A percentile compares a stretch with the other conserved stretches of the same genome.
phyloP scores from a whole-genome alignment of 805 yeast species.

The Saccharomycopsis malanga region DNA sequence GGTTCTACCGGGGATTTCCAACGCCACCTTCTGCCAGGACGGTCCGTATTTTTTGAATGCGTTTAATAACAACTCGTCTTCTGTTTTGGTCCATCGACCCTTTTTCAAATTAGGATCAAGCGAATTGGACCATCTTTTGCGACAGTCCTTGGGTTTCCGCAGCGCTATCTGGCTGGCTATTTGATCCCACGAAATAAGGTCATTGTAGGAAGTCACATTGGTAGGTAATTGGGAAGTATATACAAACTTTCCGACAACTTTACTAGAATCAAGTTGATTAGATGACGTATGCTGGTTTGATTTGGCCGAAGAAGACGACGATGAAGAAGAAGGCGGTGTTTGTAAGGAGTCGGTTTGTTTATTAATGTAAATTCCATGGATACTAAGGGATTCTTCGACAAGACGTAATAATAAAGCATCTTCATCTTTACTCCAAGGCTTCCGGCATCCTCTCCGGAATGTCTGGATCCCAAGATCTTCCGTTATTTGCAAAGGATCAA shows the following conservation, averaged over 20 bases:
- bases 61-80: constrained; percentile 57
- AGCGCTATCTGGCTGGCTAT: constrained; percentile 41
- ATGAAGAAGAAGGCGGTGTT: background rate
- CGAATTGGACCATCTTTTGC: constrained; percentile 82
- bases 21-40: constrained; percentile 78
- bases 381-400: constrained; percentile 33
- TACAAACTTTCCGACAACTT: background rate
- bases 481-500: constrained; percentile 45
- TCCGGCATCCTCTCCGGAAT: constrained; percentile 52
- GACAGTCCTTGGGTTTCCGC: constrained; percentile 74
- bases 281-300: background rate
- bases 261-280: background rate
- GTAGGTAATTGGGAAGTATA: background rate
- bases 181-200: constrained; percentile 54
- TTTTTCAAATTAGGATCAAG: constrained; percentile 74
- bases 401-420: constrained; percentile 47
- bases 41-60: constrained; percentile 70
- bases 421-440: constrained; percentile 73
- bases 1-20: constrained; percentile 73
- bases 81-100: constrained; percentile 82
- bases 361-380: constrained; percentile 26
- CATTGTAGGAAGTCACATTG: constrained; percentile 23
- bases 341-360: background rate
- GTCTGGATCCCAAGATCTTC: constrained; percentile 72
- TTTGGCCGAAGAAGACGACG: background rate